These are phyloP conservation scores for Fraxinus anomala DNA, from an alignment of 257 asterid genomes.

Conservation along the genomic window DNA sequence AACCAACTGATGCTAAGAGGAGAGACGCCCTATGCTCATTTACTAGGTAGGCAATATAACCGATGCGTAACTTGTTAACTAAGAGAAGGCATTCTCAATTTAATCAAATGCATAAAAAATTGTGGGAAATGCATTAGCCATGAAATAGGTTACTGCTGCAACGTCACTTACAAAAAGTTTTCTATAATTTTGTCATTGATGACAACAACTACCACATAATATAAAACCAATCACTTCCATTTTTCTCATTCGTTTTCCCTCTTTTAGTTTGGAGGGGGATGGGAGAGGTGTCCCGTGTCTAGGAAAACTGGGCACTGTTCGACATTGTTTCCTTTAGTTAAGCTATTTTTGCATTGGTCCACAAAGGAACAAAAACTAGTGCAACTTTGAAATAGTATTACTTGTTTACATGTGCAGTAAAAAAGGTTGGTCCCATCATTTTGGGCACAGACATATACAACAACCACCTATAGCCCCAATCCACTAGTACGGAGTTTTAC, in stretches of 20 bases:
- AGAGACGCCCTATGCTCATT: neutral
- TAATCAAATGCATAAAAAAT: neutral
- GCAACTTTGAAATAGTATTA: neutral
- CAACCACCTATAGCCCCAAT: neutral
- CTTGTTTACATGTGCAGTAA: neutral
- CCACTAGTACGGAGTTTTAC: neutral
- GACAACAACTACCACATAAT: neutral
- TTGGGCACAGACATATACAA: neutral
- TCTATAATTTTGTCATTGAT: neutral
- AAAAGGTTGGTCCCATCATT: constrained; percentile 9
- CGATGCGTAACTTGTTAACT: neutral
- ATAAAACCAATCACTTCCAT: neutral
- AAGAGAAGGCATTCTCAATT: neutral
- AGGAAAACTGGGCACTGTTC: neutral
- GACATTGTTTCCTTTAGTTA: neutral
- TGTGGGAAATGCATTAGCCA: neutral
- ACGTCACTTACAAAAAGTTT: neutral
- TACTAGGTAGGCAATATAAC: neutral
- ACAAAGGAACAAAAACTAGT: neutral
- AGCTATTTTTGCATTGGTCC: neutral
- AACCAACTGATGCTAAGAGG: neutral
- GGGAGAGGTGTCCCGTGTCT: neutral
- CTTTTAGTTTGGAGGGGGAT: neutral
- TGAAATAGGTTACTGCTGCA: constrained; percentile 8
- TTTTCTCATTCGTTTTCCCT: neutral